Evolutionary conservation across 23 red algal species (phyloP), one percentile per base, ranked within the genome.

Genomic region (Gracilaria domingensis): DNA sequence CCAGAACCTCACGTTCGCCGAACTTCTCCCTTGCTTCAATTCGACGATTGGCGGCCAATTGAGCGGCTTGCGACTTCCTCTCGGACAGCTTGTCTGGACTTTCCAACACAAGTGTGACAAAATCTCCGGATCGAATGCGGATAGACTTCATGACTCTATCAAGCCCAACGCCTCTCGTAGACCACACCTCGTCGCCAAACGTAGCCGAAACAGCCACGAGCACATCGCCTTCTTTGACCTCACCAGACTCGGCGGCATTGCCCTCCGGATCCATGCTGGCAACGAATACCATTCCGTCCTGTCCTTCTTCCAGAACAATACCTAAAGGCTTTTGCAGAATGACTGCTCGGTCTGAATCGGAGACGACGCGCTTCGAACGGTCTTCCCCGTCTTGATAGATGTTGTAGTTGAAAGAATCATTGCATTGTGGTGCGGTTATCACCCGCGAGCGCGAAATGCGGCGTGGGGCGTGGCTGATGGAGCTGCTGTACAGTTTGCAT

Each of bases 161-260:
- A 13, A 99, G 88, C 20, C 97, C 97, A 17, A 99, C 94, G 42
- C 97, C 97, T 35, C 97, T 84, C 7, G 94, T 95, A 58, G 93
- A 96, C 97, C 97, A 99, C 25, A 99, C 85, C 38, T 99, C 97
- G 18, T 99, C 97, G 17, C 97, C 97, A 76, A 99, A 99, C 0
- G 97, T 99, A 45, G 97, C 97, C 42, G 90, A 94, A 32, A 99
- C 90, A 9, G 97, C 97, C n/a, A 95, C 94, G 34, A 99, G 87
- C 24, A 99, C 86, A 33, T 99, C 93, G 38, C 97, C 97, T 45
- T 93, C 92, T 4, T 88, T 76, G n/a, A 99, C 74, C 21, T 93
- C 79, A 0, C 90, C 97, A 36, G 90, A 85, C 21, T 62, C 80
- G 23, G 93, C 91, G 6, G 97, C 97, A 60, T 99, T 99, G 83